phyloP scores from a whole-genome alignment of 192 early-diverging fungal genomes.

The Coemansia sp. region DNA sequence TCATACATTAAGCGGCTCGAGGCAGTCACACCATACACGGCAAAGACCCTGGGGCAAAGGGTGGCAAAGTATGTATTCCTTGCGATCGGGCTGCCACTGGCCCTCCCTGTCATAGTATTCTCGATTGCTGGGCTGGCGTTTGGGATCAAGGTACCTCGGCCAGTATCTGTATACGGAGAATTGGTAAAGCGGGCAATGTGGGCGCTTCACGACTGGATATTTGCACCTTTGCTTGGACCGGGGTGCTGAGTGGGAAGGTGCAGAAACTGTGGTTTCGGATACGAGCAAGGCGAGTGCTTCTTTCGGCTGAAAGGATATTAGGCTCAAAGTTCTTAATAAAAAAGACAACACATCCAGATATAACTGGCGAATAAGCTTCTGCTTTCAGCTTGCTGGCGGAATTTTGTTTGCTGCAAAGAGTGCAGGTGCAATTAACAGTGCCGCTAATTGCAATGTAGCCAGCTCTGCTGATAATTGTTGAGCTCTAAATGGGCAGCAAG shows the following conservation, averaged over 20 bases:
- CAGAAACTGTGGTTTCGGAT: background rate
- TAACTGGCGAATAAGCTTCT: conserved; percentile 6
- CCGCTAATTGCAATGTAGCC: background rate
- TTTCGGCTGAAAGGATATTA: conserved; percentile 15
- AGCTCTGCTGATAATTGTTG: conserved; percentile 6
- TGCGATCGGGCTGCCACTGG: conserved; percentile 20
- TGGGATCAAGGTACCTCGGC: conserved; percentile 30
- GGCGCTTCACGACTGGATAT: conserved; percentile 33
- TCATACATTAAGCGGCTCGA: conserved; percentile 42
- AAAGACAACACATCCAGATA: conserved; percentile 1
- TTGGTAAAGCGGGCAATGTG: conserved; percentile 20
- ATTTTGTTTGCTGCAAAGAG: conserved; percentile 8
- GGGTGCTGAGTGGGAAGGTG: conserved; percentile 20
- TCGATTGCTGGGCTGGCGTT: conserved; percentile 21
- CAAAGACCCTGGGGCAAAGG: conserved; percentile 32
- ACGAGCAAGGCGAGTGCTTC: background rate
- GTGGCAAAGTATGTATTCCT: conserved; percentile 28
- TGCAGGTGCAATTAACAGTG: conserved; percentile 9
- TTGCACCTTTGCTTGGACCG: conserved; percentile 41
- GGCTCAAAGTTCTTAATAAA: background rate
- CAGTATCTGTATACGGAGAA: conserved; percentile 24
- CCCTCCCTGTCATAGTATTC: conserved; percentile 18
- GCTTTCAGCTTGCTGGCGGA: conserved; percentile 5
- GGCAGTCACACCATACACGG: conserved; percentile 25
- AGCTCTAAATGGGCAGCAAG: background rate